Evolutionary conservation across 192 early-diverging fungal genomes (phyloP).

Genomic region (Funneliformis mosseae): DNA sequence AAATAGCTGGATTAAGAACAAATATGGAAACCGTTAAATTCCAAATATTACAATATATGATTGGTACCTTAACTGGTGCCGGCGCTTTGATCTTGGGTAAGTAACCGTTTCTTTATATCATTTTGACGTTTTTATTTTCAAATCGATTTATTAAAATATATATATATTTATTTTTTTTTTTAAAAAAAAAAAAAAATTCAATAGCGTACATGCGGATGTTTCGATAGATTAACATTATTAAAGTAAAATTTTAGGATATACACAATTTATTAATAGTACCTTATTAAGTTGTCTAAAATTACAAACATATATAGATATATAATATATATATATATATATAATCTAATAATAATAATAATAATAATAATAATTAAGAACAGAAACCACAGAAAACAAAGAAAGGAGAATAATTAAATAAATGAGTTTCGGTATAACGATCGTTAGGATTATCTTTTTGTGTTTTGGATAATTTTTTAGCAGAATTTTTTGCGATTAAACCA

Average conservation of each 20-base stretch:
- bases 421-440: background rate
- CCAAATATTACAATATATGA: constrained; percentile 78
- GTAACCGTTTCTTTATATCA: background rate
- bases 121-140: background rate
- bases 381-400: constrained; percentile 10
- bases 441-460: background rate
- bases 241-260: background rate
- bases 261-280: background rate
- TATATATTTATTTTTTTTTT: background rate
- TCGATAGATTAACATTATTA: constrained; percentile 39
- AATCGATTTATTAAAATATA: background rate
- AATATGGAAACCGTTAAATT: constrained; percentile 91
- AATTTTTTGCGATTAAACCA: constrained; percentile 10
- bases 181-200: background rate
- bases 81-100: constrained; percentile 75
- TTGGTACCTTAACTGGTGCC: constrained; percentile 83
- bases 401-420: constrained; percentile 9
- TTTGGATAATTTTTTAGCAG: background rate
- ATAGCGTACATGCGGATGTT: constrained; percentile 64
- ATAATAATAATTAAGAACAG: background rate
- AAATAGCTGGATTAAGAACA: constrained; percentile 77
- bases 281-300: background rate
- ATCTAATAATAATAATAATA: background rate
- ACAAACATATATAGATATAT: background rate
- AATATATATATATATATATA: background rate